Evolutionary conservation across 257 asterid genomes (phyloP).

Genomic region (Fraxinus anomala): DNA sequence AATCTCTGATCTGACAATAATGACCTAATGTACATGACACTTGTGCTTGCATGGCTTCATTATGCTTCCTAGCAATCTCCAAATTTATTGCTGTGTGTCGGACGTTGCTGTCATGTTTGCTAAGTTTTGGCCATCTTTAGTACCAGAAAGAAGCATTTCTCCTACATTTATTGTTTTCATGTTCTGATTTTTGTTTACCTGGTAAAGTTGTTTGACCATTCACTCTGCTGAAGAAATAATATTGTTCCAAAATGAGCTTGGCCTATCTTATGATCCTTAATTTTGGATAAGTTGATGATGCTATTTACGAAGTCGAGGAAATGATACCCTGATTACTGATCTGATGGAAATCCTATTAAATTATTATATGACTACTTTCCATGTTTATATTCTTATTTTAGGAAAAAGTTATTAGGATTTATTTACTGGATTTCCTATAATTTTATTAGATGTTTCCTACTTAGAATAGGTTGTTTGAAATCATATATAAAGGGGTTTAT

Average conservation of each 20-base stretch:
- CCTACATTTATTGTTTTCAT: not conserved
- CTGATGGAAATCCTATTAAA: no score
- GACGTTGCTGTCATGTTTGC: not conserved
- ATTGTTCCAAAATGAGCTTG: not conserved
- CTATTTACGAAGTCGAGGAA: not conserved
- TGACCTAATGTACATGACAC: not conserved
- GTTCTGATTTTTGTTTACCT: not conserved
- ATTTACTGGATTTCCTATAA: no score
- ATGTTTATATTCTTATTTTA: no score
- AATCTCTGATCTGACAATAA: not conserved
- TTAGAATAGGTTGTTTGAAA: no score
- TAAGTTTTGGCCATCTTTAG: not conserved
- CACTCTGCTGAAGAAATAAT: not conserved
- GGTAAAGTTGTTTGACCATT: not conserved
- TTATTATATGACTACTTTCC: no score
- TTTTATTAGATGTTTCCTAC: no score
- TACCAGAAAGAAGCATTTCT: not conserved
- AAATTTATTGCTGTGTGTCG: not conserved
- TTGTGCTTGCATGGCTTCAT: not conserved
- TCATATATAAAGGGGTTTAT: no score
- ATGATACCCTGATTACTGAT: not conserved
- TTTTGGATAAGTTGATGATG: not conserved
- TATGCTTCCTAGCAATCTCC: not conserved
- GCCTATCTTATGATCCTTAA: not conserved
- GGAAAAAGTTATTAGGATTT: no score